Conservation (phyloP, 2,329 filamentous ascomycete species). For the Didymella segeticola region DNA sequence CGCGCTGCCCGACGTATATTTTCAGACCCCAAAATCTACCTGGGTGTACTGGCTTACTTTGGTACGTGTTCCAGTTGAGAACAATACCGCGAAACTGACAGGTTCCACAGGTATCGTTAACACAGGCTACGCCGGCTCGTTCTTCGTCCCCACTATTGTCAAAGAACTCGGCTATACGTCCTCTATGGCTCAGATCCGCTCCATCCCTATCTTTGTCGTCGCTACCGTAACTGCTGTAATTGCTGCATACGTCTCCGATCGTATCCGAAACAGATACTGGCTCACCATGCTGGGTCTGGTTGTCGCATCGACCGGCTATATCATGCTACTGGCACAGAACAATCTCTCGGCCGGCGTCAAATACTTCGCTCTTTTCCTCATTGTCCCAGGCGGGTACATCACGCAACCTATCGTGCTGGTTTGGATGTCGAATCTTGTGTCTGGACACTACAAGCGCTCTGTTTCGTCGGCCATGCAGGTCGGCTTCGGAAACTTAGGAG, state of each 20-base stretch:
- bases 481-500: conserved; percentile 57
- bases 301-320: conserved; percentile 62
- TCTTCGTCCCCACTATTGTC: conserved; percentile 53
- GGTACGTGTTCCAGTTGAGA: conserved; percentile 6
- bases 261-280: conserved; percentile 59
- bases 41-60: conserved; percentile 33
- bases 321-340: conserved; percentile 59
- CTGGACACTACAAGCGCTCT: conserved; percentile 64
- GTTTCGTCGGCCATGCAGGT: conserved; percentile 58
- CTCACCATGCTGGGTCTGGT: conserved; percentile 60
- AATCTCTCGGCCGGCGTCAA: conserved; percentile 54
- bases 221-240: conserved; percentile 45
- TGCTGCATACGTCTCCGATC: conserved; percentile 57
- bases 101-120: conserved; percentile 47
- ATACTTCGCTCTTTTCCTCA: conserved; percentile 63
- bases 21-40: conserved; percentile 39
- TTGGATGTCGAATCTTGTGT: conserved; percentile 65
- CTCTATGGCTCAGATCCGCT: conserved; percentile 45
- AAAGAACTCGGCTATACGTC: conserved; percentile 49
- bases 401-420: conserved; percentile 62
- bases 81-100: neutral
- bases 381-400: conserved; percentile 62
- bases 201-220: conserved; percentile 50
- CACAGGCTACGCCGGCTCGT: conserved; percentile 54
- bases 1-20: conserved; percentile 56